Base-by-base conservation (phyloP, 805 yeast genomes). In the Kodamaea jinghongensis region DNA sequence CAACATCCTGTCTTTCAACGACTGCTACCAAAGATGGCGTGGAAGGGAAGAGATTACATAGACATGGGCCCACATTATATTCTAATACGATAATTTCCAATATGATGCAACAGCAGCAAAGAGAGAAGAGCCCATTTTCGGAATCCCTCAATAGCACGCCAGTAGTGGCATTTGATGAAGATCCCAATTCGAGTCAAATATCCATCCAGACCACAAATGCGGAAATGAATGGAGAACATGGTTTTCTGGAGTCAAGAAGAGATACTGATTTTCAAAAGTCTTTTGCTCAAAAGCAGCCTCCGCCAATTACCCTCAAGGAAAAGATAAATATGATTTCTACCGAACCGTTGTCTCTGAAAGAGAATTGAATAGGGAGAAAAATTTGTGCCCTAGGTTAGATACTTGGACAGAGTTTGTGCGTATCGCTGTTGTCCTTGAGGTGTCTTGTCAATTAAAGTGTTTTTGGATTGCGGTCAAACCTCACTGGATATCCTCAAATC, bases 11-110 rank as follows among this genome's bases (percentile, higher is more conserved):
- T 25, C 55, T 82, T n/a, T 81, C 87, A 0, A 79, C 82, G 28
- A 80, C 83, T 4, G 88, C 88, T 15, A 80, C 86, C 12, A 82
- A 83, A 49, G 88, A 83, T 55, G 88, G 89, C 0, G 58, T 81
- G 3, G 86, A 82, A 52, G 89, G 89, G 4, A 73, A 75, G 44
- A 61, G 75, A 34, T 64, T 77, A 31, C 78, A 71, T 49, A 61
- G 81, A 34, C 55, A 54, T 17, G 69, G 70, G 0, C 69, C 67
- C 4, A 59, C 61, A n/a, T 54, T 60, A 2, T 67, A 62, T 43
- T 58, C 69, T 2, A 53, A 54, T 33, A 60, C 60, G 34, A 47
- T 65, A 5, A 51, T 67, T 17, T 47, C 60, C 15, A 55, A 49
- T 34, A 60, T 59, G 65, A 40, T 54, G 12, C 53, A 51, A 29